Percentiles rank a stretch among this genome's conserved stretches.
These are phyloP conservation scores for Fusarium sp. DNA, from an alignment of 2,329 filamentous ascomycete species.

Conservation along the genomic window DNA sequence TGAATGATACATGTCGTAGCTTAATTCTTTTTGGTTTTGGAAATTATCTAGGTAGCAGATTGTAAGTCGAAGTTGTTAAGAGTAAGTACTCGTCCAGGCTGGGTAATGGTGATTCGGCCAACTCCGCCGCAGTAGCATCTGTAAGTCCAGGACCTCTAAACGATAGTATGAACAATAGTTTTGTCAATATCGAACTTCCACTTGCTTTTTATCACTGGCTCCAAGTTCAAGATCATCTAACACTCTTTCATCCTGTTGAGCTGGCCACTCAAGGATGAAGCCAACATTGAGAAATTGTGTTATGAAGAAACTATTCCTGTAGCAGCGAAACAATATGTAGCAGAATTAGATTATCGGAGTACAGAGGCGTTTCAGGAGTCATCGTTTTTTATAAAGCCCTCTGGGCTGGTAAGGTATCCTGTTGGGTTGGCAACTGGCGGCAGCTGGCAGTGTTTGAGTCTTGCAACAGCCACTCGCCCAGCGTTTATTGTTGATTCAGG, in stretches of 20 bases:
- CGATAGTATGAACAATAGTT: neutral
- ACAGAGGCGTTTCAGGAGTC: neutral
- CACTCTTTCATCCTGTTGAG: neutral
- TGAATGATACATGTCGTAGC: neutral
- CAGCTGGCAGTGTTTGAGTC: slow-evolving; percentile 5
- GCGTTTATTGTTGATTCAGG: neutral
- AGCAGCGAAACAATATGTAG: neutral
- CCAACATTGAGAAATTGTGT: neutral
- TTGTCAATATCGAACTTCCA: neutral
- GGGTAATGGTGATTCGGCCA: neutral
- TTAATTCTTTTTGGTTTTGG: no score
- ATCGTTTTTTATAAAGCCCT: neutral
- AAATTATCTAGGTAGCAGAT: neutral
- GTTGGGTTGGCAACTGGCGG: slow-evolving; percentile 10
- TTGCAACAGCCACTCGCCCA: neutral
- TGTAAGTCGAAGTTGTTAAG: neutral
- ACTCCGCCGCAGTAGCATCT: neutral
- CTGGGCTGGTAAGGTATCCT: neutral
- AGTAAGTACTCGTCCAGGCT: neutral
- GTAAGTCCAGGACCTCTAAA: no score
- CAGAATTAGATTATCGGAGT: neutral
- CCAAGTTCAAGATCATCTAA: neutral
- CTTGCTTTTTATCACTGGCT: neutral
- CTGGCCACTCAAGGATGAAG: neutral
- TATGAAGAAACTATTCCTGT: no score